These are phyloP conservation scores for Monosporozyma solicola DNA, from an alignment of 805 yeast species.

Conservation along the genomic window DNA sequence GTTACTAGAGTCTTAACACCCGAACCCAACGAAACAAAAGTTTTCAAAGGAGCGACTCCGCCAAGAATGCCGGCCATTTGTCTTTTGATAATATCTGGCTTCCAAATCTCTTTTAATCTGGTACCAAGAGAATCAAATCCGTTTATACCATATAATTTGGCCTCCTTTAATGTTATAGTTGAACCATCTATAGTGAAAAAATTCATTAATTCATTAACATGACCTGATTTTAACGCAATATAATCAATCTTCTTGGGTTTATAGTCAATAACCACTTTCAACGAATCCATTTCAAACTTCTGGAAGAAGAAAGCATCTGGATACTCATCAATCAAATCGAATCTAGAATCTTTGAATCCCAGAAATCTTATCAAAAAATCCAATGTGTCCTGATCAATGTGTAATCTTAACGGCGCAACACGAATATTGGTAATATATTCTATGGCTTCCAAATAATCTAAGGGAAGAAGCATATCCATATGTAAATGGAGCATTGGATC, in stretches of 20 bases:
- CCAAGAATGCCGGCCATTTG: slow-evolving; percentile 75
- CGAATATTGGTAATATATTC: slow-evolving; percentile 48
- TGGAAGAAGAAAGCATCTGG: slow-evolving; percentile 65
- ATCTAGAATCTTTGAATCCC: slow-evolving; percentile 66
- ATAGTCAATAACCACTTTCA: slow-evolving; percentile 69
- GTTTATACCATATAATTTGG: slow-evolving; percentile 61
- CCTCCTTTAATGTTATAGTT: slow-evolving; percentile 51
- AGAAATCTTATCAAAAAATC: slow-evolving; percentile 76
- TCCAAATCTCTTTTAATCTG: slow-evolving; percentile 63
- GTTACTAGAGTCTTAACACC: slow-evolving; percentile 68
- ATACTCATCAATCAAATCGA: slow-evolving; percentile 46
- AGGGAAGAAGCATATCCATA: slow-evolving; percentile 57
- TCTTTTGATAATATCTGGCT: slow-evolving; percentile 75
- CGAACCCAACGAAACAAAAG: slow-evolving; percentile 67
- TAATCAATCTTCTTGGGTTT: slow-evolving; percentile 86
- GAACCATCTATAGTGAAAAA: slow-evolving; percentile 86
- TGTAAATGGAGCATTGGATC: slow-evolving; percentile 50
- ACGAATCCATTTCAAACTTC: slow-evolving; percentile 50
- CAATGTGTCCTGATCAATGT: slow-evolving; percentile 88
- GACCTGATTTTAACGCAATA: slow-evolving; percentile 78
- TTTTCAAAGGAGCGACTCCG: slow-evolving; percentile 75
- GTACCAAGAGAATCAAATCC: slow-evolving; percentile 58
- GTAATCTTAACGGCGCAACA: slow-evolving; percentile 67
- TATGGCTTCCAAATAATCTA: slow-evolving; percentile 51
- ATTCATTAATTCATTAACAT: slow-evolving; percentile 74